These are phyloP conservation scores for Jamesozyma piceae DNA, from an alignment of 805 yeast genomes.

Conservation along the genomic window DNA sequence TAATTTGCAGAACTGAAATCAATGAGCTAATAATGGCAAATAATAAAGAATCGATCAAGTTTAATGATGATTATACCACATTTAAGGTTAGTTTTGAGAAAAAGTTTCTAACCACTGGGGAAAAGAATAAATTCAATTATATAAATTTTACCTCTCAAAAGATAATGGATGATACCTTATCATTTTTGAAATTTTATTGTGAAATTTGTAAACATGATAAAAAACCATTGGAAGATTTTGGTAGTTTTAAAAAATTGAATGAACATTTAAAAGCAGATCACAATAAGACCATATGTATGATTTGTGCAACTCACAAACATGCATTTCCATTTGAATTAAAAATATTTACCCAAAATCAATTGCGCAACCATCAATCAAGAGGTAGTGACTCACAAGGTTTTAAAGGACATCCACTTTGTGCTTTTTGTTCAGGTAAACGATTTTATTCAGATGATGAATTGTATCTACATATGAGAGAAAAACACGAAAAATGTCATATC, in stretches of 20 bases:
- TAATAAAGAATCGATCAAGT: slow-evolving; percentile 4
- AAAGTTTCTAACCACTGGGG: not conserved
- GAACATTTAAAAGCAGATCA: slow-evolving; percentile 63
- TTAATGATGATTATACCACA: not conserved
- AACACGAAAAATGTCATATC: slow-evolving; percentile 81
- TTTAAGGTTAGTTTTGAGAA: not conserved
- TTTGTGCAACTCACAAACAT: slow-evolving; percentile 70
- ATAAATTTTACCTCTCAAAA: slow-evolving; percentile 49
- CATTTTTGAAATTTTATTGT: slow-evolving; percentile 49
- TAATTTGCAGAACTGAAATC: slow-evolving; percentile 74
- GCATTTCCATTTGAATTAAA: slow-evolving; percentile 67
- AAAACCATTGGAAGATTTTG: slow-evolving; percentile 22
- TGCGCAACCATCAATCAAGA: slow-evolving; percentile 57
- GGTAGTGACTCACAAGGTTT: slow-evolving; percentile 55
- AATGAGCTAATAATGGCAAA: slow-evolving; percentile 50
- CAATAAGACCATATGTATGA: slow-evolving; percentile 53
- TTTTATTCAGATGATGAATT: slow-evolving; percentile 87
- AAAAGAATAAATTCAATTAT: not conserved
- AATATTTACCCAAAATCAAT: slow-evolving; percentile 49
- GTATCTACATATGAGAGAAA: slow-evolving; percentile 67
- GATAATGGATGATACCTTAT: slow-evolving; percentile 41
- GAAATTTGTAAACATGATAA: slow-evolving; percentile 33
- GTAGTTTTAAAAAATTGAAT: slow-evolving; percentile 46
- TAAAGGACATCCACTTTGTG: slow-evolving; percentile 82
- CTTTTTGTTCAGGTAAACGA: slow-evolving; percentile 61